These are phyloP conservation scores for Amaranthus hypochondriacus DNA, from an alignment of 148 eudicot species.

Conservation along the genomic window DNA sequence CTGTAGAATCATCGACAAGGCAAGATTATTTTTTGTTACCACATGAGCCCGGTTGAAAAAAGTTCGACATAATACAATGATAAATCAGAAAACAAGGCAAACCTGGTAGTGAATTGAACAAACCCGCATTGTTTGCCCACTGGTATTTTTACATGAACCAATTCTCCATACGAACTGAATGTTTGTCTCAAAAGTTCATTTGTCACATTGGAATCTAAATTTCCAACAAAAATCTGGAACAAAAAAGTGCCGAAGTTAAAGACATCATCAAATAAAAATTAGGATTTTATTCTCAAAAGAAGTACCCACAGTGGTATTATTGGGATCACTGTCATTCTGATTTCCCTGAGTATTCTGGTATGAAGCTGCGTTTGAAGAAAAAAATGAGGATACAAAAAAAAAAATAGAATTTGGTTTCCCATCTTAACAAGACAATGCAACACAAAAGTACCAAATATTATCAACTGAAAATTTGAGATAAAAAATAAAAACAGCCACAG, in stretches of 20 bases:
- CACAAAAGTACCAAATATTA: not conserved
- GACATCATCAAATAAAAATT: slow-evolving; percentile 4
- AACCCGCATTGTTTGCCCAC: slow-evolving; percentile 90
- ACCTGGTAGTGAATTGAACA: slow-evolving; percentile 92
- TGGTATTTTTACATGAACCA: slow-evolving; percentile 86
- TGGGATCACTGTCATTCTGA: slow-evolving; percentile 84
- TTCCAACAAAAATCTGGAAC: slow-evolving; percentile 87
- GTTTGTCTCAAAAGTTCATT: slow-evolving; percentile 80
- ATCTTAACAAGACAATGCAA: not conserved
- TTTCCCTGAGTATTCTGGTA: slow-evolving; percentile 66
- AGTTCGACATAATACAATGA: not conserved
- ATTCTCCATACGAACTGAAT: slow-evolving; percentile 68
- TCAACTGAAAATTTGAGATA: not conserved
- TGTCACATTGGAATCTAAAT: slow-evolving; percentile 70
- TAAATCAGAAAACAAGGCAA: slow-evolving; percentile 3
- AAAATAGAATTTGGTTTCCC: not conserved
- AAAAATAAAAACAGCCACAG: not conserved
- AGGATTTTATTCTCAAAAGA: slow-evolving; percentile 5
- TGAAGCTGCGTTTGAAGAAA: slow-evolving; percentile 51
- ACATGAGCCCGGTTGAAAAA: not conserved
- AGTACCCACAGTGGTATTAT: slow-evolving; percentile 85
- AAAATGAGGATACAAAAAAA: slow-evolving; percentile 9
- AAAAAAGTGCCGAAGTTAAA: slow-evolving; percentile 5
- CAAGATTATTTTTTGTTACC: not conserved
- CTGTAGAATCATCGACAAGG: slow-evolving; percentile 29